A percentile compares a stretch with the other conserved stretches of the same genome.
Conservation (phyloP, 2,329 filamentous ascomycete species). For the Keithomyces neogunnii region DNA sequence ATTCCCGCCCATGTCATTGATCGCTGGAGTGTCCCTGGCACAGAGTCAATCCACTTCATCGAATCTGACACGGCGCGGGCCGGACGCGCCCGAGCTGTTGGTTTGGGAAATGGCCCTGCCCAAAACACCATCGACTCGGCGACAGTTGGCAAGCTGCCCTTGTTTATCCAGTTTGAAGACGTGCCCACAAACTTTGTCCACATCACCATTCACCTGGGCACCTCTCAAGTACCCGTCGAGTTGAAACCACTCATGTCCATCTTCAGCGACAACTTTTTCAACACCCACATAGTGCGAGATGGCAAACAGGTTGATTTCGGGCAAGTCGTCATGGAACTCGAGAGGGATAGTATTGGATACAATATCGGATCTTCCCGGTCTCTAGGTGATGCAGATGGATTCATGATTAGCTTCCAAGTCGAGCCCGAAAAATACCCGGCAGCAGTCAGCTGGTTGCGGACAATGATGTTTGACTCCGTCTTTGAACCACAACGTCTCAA, state of each 20-base stretch:
- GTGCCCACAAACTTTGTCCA: conserved; percentile 90
- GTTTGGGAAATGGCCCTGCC: conserved; percentile 56
- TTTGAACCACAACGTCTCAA: conserved; percentile 65
- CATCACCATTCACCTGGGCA: conserved; percentile 72
- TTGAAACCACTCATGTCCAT: conserved; percentile 77
- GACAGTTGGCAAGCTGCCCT: conserved; percentile 49
- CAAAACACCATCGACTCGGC: conserved; percentile 71
- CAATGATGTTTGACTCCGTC: conserved; percentile 79
- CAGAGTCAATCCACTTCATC: conserved; percentile 92
- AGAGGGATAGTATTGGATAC: conserved; percentile 86
- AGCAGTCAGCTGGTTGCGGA: conserved; percentile 75
- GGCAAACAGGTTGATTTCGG: conserved; percentile 79
- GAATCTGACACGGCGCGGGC: conserved; percentile 76
- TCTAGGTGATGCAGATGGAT: conserved; percentile 71
- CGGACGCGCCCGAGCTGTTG: conserved; percentile 66
- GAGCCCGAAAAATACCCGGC: conserved; percentile 81
- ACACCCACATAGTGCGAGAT: conserved; percentile 71
- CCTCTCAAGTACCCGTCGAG: conserved; percentile 66
- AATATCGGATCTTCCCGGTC: conserved; percentile 58
- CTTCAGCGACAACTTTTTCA: conserved; percentile 91
- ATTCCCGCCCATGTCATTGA: conserved; percentile 79
- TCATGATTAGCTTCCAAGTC: conserved; percentile 74
- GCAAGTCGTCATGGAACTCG: conserved; percentile 82
- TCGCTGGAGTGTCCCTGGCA: conserved; percentile 71
- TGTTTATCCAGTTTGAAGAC: conserved; percentile 97